phyloP scores from a whole-genome alignment of 2,329 filamentous ascomycete species.

The Trichoderma afroharzianum region DNA sequence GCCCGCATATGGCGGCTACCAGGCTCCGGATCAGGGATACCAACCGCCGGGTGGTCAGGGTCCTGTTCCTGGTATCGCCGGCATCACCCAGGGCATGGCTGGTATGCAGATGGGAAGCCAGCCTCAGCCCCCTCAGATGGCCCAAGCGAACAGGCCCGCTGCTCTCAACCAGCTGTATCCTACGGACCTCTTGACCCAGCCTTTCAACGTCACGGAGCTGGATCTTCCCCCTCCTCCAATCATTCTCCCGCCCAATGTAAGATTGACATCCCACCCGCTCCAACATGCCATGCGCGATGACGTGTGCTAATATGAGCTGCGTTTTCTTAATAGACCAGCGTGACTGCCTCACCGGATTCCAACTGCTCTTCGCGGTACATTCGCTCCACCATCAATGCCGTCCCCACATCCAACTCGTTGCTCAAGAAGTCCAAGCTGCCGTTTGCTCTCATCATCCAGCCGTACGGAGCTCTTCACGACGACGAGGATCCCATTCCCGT shows the following conservation, averaged over 20 bases:
- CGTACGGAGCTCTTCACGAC: conserved; percentile 89
- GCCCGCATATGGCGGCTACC: conserved; percentile 37
- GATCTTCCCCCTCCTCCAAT: conserved; percentile 89
- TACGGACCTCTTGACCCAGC: conserved; percentile 85
- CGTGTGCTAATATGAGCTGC: conserved; percentile 35
- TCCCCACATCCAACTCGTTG: conserved; percentile 86
- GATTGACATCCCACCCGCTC: conserved; percentile 32
- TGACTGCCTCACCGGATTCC: conserved; percentile 83
- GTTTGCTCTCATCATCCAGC: conserved; percentile 93
- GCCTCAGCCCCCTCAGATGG: conserved; percentile 38
- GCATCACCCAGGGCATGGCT: conserved; percentile 80
- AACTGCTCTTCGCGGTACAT: conserved; percentile 95
- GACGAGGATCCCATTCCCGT: conserved; percentile 87
- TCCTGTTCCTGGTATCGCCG: conserved; percentile 54
- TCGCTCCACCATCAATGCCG: conserved; percentile 89
- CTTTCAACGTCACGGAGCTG: conserved; percentile 89
- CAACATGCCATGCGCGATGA: background rate
- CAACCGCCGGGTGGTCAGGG: conserved; percentile 44
- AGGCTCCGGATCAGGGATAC: conserved; percentile 61
- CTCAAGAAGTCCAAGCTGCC: conserved; percentile 96
- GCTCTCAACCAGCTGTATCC: conserved; percentile 85
- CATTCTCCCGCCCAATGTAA: conserved; percentile 85
- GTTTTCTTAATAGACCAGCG: conserved; percentile 62
- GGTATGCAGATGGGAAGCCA: conserved; percentile 71
- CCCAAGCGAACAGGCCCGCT: conserved; percentile 42